phyloP scores from a whole-genome alignment of 2,329 filamentous ascomycete genomes.

The Aspergillus vadensis region DNA sequence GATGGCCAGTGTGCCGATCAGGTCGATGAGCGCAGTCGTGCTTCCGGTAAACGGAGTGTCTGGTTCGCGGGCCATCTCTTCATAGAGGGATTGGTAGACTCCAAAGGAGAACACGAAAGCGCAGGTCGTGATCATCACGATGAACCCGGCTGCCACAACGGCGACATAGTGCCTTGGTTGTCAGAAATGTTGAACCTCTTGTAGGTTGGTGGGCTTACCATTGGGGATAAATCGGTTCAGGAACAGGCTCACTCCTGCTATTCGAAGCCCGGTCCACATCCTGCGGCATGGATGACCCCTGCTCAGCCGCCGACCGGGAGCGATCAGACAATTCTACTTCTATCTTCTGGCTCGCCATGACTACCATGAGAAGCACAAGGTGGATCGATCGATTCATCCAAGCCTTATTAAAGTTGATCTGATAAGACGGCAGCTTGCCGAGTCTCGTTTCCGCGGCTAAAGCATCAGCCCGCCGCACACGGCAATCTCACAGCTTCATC shows the following conservation, averaged over 20 bases:
- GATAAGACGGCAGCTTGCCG: not conserved
- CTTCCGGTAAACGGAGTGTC: constrained; percentile 38
- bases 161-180: constrained; percentile 13
- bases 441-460: not conserved
- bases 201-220: not conserved
- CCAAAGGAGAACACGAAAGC: constrained; percentile 46
- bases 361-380: too few species aligned
- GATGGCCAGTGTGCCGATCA: constrained; percentile 42
- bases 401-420: constrained; percentile 3
- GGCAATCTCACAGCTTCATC: not conserved
- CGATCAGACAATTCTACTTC: not conserved
- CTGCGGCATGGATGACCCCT: not conserved
- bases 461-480: not conserved
- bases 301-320: not conserved
- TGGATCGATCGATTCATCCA: not conserved
- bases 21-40: constrained; percentile 39
- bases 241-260: not conserved
- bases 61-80: constrained; percentile 32
- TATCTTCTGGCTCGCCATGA: not conserved
- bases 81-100: constrained; percentile 46
- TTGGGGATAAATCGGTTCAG: not conserved
- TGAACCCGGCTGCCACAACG: constrained; percentile 28
- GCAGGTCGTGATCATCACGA: constrained; percentile 40
- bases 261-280: not conserved
- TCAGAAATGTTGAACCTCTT: not conserved